Evolutionary conservation across 345 rosid species (phyloP), one percentile per base, ranked within the genome.

Genomic region (Streptanthus diversifolius): DNA sequence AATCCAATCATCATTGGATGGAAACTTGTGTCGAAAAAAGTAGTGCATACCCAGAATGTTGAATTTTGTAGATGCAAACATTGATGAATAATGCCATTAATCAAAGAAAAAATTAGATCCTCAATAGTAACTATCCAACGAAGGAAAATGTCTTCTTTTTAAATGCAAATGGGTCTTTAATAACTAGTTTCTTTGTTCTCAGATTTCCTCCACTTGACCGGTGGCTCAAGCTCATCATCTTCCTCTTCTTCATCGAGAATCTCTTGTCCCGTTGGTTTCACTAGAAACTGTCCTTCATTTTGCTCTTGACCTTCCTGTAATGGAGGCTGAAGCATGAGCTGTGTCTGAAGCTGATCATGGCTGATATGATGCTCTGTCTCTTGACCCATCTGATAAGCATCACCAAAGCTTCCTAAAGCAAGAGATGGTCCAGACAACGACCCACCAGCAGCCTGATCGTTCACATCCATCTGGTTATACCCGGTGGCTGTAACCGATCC

Each of bases 281-380:
- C 83, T 30, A 74, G 76, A 39, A 74, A 66, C 52, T 61, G 77
- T 63, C 82, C 47, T 36, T 81, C 85, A 13, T 44, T 64, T 43
- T 66, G 77, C 35, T 70, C 73, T 39, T 79, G 83, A 2, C 15
- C 51, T 45, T 73, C 85, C 21, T 81, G 87, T 49, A 70, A 66
- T 29, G 85, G 77, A 67, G 73, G 81, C 18, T 81, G 96, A 68
- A 89, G 85, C 79, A 88, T 73, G 27, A 85, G 80, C 63, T 87
- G 90, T 37, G 82, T 80, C 61, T 80, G 82, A 71, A 80, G 80
- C 48, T 69, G 81, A 43, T 80, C 85, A 27, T 73, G 67, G 33
- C 79, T 84, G 15, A 72, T 83, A 36, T 70, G 81, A 47, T 76
- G 81, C 4, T 80, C 79, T 74, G 48, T 62, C 76, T 45, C 76